Conservation (phyloP, 2,329 filamentous ascomycete species). For the Phaeophleospora eucalypticola region DNA sequence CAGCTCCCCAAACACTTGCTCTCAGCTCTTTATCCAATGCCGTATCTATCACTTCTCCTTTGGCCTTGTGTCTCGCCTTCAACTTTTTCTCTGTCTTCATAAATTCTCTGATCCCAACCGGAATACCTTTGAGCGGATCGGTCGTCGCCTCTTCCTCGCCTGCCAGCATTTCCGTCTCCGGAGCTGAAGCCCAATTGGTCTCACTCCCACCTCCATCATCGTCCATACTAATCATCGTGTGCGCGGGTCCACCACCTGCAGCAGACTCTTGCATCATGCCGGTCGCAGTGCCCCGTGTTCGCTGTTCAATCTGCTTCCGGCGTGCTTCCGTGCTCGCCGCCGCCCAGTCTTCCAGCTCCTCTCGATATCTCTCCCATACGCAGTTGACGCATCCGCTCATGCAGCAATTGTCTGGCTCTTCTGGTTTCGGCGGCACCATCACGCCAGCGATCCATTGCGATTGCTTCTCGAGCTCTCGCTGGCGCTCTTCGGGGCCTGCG, state of each 20-base stretch:
- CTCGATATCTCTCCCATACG: slow-evolving; percentile 87
- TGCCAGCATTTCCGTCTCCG: slow-evolving; percentile 6
- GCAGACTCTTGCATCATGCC: slow-evolving; percentile 32
- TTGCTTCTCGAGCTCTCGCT: slow-evolving; percentile 55
- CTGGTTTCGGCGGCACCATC: slow-evolving; percentile 73
- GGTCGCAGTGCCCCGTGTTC: slow-evolving; percentile 26
- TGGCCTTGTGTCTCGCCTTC: slow-evolving; percentile 61
- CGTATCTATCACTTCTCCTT: slow-evolving; percentile 16
- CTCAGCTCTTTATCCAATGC: slow-evolving; percentile 20
- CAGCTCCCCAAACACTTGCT: slow-evolving; percentile 17
- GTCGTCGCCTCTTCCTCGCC: slow-evolving; percentile 32
- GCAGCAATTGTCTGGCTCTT: slow-evolving; percentile 96
- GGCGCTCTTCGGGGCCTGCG: slow-evolving; percentile 66
- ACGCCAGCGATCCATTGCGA: slow-evolving; percentile 71
- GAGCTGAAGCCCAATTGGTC: slow-evolving; percentile 55
- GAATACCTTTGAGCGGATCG: slow-evolving; percentile 75
- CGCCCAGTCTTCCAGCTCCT: slow-evolving; percentile 90
- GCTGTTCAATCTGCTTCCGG: slow-evolving; percentile 41
- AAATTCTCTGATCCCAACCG: slow-evolving; percentile 91
- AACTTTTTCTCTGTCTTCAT: slow-evolving; percentile 95
- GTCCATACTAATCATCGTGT: slow-evolving; percentile 63
- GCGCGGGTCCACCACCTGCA: slow-evolving; percentile 41
- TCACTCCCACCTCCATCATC: slow-evolving; percentile 75
- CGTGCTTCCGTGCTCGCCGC: slow-evolving; percentile 61
- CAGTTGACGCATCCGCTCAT: slow-evolving; percentile 99